A percentile compares a stretch with the other conserved stretches of the same genome.
Evolutionary conservation across 495 filamentous ascomycete genomes (phyloP).

Genomic region (Xylaria telfairii): DNA sequence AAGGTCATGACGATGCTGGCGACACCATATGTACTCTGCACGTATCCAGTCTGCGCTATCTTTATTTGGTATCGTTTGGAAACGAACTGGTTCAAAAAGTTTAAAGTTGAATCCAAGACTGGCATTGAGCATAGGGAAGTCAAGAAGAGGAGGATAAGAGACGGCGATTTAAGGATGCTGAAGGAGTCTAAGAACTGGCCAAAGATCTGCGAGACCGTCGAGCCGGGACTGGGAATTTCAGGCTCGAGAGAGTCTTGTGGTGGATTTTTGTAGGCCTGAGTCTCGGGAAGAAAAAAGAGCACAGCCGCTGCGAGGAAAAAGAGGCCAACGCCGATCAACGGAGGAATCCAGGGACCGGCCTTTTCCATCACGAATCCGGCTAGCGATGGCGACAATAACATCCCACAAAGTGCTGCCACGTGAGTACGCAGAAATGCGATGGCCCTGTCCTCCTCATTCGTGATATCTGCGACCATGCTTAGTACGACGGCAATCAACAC

Average conservation of each 20-base stretch:
- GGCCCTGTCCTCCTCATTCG: slow-evolving; percentile 55
- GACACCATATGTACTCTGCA: slow-evolving; percentile 35
- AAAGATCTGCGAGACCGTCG: slow-evolving; percentile 26
- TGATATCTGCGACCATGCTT: slow-evolving; percentile 64
- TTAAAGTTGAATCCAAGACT: slow-evolving; percentile 25
- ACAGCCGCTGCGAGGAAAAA: slow-evolving; percentile 34
- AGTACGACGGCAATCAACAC: slow-evolving; percentile 58
- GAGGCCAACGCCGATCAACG: slow-evolving; percentile 47
- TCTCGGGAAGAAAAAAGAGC: slow-evolving; percentile 55
- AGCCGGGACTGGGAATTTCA: background rate
- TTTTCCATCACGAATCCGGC: slow-evolving; percentile 60
- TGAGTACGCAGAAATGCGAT: slow-evolving; percentile 46
- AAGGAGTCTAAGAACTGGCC: slow-evolving; percentile 33
- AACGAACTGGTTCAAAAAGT: slow-evolving; percentile 38
- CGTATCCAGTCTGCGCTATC: slow-evolving; percentile 36
- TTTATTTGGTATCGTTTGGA: slow-evolving; percentile 39
- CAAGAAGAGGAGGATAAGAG: slow-evolving; percentile 38
- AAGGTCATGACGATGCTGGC: slow-evolving; percentile 31
- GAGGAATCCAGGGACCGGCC: slow-evolving; percentile 60
- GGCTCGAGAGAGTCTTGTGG: slow-evolving; percentile 9
- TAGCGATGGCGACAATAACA: slow-evolving; percentile 54
- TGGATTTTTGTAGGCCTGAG: slow-evolving; percentile 35
- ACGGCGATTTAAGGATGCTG: slow-evolving; percentile 34
- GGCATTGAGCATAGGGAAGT: slow-evolving; percentile 30
- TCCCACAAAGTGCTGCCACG: slow-evolving; percentile 44